These are phyloP conservation scores for Pichia sp. DNA, from an alignment of 1,139 yeast genomes.

Conservation along the genomic window DNA sequence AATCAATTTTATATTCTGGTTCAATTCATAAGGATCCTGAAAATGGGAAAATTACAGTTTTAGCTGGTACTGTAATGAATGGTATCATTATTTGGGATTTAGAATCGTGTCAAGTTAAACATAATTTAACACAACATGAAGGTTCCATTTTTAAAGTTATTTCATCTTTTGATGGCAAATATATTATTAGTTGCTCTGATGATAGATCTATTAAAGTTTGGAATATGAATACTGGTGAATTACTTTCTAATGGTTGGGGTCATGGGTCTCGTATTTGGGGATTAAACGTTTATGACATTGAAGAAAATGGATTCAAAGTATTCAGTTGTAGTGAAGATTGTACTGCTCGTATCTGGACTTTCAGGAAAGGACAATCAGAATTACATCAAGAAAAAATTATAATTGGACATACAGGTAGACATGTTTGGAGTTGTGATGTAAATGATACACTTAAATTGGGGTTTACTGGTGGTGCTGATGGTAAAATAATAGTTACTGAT, in stretches of 20 bases:
- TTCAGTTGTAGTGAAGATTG: conserved; percentile 84
- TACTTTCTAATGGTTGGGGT: conserved; percentile 87
- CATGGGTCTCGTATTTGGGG: conserved; percentile 94
- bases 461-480: conserved; percentile 88
- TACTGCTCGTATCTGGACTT: conserved; percentile 75
- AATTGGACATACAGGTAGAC: conserved; percentile 77
- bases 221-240: conserved; percentile 47
- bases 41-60: conserved; percentile 40
- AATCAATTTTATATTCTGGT: conserved; percentile 84
- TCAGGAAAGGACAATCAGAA: conserved; percentile 24
- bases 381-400: conserved; percentile 39
- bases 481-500: conserved; percentile 61
- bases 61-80: conserved; percentile 90
- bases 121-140: conserved; percentile 65
- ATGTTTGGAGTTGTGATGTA: conserved; percentile 78
- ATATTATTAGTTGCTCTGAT: conserved; percentile 78
- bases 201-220: conserved; percentile 82
- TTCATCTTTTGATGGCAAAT: conserved; percentile 48
- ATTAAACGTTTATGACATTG: conserved; percentile 43
- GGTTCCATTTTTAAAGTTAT: conserved; percentile 86
- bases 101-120: conserved; percentile 35
- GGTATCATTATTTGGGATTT: conserved; percentile 79
- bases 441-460: conserved; percentile 40
- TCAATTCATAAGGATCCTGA: conserved; percentile 44
- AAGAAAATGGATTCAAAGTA: conserved; percentile 30